Conservation (phyloP, 106 monocot species). For the Dendrobium catenatum region DNA sequence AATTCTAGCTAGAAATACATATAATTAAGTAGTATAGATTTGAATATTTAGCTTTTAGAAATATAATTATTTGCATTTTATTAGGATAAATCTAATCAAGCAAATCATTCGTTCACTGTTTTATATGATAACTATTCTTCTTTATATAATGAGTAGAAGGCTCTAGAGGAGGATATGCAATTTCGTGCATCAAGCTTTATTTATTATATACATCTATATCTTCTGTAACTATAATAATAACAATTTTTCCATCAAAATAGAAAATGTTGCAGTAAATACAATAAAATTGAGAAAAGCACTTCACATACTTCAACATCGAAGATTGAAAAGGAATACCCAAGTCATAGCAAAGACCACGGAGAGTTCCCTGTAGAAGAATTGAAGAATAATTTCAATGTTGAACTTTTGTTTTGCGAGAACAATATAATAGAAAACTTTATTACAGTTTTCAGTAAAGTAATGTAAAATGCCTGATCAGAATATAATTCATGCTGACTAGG, state of each 20-base stretch:
- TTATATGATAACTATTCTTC: no score
- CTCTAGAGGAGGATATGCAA: no score
- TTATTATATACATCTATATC: not conserved
- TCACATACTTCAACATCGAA: conserved; percentile 80
- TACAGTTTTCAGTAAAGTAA: not conserved
- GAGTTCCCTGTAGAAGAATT: conserved; percentile 52
- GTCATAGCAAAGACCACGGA: conserved; percentile 72
- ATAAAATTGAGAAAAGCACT: not conserved
- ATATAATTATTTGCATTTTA: no score
- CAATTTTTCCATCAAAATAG: not conserved
- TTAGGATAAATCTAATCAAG: no score
- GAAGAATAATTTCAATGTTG: conserved; percentile 3
- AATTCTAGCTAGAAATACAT: no score
- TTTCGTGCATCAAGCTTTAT: no score
- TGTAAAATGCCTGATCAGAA: not conserved
- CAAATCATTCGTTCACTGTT: no score
- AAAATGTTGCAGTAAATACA: not conserved
- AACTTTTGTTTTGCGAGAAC: not conserved
- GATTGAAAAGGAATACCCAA: conserved; percentile 80
- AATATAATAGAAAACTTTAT: not conserved
- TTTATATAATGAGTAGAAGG: no score
- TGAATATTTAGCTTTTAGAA: no score
- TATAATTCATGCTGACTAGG: not conserved
- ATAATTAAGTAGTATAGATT: no score
- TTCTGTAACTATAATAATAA: conserved; percentile 1